Conservation (phyloP, 2,329 filamentous ascomycete species). For the Phialophora macrospora region DNA sequence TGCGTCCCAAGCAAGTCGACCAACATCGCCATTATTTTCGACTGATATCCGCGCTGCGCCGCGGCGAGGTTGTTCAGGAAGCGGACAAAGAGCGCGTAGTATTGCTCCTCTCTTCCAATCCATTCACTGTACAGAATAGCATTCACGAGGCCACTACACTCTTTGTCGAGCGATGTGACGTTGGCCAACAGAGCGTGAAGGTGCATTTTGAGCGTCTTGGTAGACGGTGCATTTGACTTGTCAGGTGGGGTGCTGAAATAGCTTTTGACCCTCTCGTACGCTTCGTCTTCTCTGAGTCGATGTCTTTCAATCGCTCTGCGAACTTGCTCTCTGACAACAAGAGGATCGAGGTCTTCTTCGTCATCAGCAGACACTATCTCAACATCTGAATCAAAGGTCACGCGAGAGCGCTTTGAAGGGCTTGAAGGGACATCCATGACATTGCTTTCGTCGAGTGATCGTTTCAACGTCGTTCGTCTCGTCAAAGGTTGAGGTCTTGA, state of each 20-base stretch:
- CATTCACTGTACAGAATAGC: conserved; percentile 64
- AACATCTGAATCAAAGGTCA: conserved; percentile 51
- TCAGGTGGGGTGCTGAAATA: conserved; percentile 57
- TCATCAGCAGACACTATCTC: conserved; percentile 42
- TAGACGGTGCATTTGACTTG: conserved; percentile 57
- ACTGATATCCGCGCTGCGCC: conserved; percentile 78
- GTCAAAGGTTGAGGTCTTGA: conserved; percentile 25
- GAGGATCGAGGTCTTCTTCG: conserved; percentile 38
- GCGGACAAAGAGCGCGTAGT: conserved; percentile 61
- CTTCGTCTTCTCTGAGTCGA: conserved; percentile 57
- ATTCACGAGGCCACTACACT: conserved; percentile 63
- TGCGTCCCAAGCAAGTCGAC: conserved; percentile 74
- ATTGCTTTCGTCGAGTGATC: conserved; percentile 38
- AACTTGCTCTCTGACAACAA: conserved; percentile 65
- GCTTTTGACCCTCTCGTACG: conserved; percentile 62
- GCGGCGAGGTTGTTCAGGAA: conserved; percentile 72
- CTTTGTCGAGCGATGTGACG: conserved; percentile 60
- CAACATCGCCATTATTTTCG: conserved; percentile 76
- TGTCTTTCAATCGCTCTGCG: conserved; percentile 62
- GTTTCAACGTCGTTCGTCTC: conserved; percentile 36
- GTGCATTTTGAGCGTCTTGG: conserved; percentile 61
- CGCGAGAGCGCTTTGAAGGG: conserved; percentile 50
- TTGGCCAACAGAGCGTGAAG: conserved; percentile 63
- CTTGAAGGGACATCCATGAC: conserved; percentile 40
- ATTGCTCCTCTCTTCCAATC: conserved; percentile 65